Percentiles rank a stretch among this genome's conserved stretches.
Conservation (phyloP, 208 protist genomes). For the Trypanosoma mega region DNA sequence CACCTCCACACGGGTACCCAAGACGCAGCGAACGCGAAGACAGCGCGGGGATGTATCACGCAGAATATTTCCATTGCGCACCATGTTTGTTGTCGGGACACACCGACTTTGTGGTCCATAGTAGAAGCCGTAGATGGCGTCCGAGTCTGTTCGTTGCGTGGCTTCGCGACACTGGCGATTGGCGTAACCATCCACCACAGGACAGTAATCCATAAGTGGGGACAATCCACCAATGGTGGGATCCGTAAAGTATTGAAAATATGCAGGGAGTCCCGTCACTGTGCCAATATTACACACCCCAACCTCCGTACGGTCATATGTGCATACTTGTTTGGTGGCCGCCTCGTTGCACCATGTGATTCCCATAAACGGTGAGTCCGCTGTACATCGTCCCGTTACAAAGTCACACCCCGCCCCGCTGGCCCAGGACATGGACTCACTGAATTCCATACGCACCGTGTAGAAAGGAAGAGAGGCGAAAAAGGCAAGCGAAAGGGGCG, state of each 20-base stretch:
- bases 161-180: conserved; percentile 27
- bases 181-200: conserved; percentile 37
- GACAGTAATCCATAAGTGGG: conserved; percentile 51
- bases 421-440: conserved; percentile 44
- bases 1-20: conserved; percentile 30
- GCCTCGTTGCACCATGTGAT: conserved; percentile 16
- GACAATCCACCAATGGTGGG: conserved; percentile 16
- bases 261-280: not conserved
- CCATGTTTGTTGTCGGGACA: conserved; percentile 20
- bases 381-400: conserved; percentile 7
- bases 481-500: conserved; percentile 57
- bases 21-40: conserved; percentile 9
- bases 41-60: conserved; percentile 12
- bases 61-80: conserved; percentile 1
- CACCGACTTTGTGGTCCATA: conserved; percentile 45
- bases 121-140: conserved; percentile 27
- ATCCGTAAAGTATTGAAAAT: conserved; percentile 23
- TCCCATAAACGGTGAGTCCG: conserved; percentile 1
- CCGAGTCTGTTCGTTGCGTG: conserved; percentile 1
- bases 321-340: conserved; percentile 27
- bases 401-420: conserved; percentile 42
- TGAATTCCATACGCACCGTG: conserved; percentile 26
- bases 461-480: conserved; percentile 74
- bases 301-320: conserved; percentile 34
- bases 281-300: conserved; percentile 33